These are phyloP conservation scores for Lecanosticta acicola DNA, from an alignment of 2,329 filamentous ascomycete genomes.

Conservation along the genomic window DNA sequence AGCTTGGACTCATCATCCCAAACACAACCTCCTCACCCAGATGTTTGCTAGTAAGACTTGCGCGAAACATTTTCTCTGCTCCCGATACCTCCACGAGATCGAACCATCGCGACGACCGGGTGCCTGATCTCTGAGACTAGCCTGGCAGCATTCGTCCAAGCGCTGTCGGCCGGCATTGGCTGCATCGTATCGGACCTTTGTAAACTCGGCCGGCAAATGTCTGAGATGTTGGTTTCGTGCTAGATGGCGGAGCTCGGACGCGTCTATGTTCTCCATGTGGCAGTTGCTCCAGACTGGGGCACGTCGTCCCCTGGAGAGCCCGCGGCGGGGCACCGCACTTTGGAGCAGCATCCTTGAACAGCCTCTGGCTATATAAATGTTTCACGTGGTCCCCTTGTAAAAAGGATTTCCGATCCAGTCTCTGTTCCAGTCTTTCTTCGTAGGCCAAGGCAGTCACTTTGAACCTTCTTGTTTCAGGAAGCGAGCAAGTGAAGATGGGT, in stretches of 20 bases:
- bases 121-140: not conserved
- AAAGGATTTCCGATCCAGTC: not conserved
- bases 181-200: not conserved
- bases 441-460: no score
- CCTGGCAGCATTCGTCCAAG: not conserved
- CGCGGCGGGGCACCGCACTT: not conserved
- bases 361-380: not conserved
- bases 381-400: not conserved
- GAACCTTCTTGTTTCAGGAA: not conserved
- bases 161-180: not conserved
- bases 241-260: not conserved
- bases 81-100: not conserved
- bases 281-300: not conserved
- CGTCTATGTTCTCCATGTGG: not conserved
- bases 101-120: not conserved
- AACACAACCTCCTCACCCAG: no score
- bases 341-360: not conserved
- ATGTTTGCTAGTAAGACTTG: no score
- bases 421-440: not conserved
- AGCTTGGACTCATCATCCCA: no score
- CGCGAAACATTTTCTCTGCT: not conserved
- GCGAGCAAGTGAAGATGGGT: conserved; percentile 8
- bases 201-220: not conserved
- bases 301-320: no score
- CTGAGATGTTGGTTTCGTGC: not conserved